A percentile compares a stretch with the other conserved stretches of the same genome.
Evolutionary conservation across 371 early-diverging fungal genomes (phyloP).

Genomic region (Batrachochytrium dendrobatidis): DNA sequence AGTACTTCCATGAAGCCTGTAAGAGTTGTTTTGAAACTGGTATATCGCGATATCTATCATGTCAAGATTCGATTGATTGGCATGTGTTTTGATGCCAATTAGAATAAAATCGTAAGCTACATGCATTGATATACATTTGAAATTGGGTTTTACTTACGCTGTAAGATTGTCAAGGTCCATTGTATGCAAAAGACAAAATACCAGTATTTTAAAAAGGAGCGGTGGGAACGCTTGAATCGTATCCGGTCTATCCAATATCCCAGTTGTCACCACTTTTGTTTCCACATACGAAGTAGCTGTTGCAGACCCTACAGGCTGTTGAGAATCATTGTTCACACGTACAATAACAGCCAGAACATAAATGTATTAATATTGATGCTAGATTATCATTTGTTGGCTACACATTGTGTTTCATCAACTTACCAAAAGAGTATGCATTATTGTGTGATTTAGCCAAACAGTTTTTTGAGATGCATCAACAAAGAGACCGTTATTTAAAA

Average conservation of each 20-base stretch:
- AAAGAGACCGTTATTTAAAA: conserved; percentile 13
- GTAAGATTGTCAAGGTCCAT: conserved; percentile 9
- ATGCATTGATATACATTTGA: background rate
- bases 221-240: conserved; percentile 14
- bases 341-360: background rate
- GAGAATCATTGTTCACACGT: background rate
- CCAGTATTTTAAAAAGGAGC: conserved; percentile 23
- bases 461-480: background rate
- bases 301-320: conserved; percentile 22
- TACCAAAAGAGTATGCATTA: conserved; percentile 11
- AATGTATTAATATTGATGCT: too few species aligned
- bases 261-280: conserved; percentile 16
- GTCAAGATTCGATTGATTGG: background rate
- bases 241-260: conserved; percentile 28
- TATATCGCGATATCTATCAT: background rate
- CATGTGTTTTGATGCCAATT: too few species aligned
- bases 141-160: conserved; percentile 1
- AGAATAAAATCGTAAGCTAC: background rate
- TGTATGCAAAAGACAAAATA: conserved; percentile 17
- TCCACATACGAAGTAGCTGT: conserved; percentile 19
- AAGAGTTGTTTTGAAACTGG: conserved; percentile 12
- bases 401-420: background rate
- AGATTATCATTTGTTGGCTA: too few species aligned
- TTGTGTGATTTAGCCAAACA: conserved; percentile 2
- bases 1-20: conserved; percentile 7